phyloP scores from a whole-genome alignment of 2,329 filamentous ascomycete genomes.

The Ceratocystis variospora region DNA sequence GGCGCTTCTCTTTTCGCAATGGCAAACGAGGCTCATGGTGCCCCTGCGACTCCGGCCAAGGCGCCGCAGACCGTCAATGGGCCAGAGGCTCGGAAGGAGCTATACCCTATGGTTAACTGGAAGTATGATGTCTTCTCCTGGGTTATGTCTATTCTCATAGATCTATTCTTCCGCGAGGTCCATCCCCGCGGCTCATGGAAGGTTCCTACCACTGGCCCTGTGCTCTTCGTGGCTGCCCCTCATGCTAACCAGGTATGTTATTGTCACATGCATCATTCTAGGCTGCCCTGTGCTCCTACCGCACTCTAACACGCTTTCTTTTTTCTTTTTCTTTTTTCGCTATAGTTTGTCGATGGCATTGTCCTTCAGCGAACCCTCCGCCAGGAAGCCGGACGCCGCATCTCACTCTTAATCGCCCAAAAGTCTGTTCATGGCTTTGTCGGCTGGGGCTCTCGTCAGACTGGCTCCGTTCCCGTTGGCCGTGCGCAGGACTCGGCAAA shows the following conservation, averaged over 20 bases:
- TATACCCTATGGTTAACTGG: conserved; percentile 56
- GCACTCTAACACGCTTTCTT: not conserved
- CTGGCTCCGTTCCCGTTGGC: conserved; percentile 85
- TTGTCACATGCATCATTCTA: not conserved
- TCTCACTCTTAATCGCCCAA: conserved; percentile 85
- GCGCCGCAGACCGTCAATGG: not conserved
- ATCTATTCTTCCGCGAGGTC: conserved; percentile 96
- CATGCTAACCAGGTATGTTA: conserved; percentile 77
- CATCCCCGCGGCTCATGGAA: conserved; percentile 92
- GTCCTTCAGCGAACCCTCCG: conserved; percentile 84
- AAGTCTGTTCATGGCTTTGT: conserved; percentile 94
- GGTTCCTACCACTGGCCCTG: conserved; percentile 72
- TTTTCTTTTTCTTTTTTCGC: conserved; percentile 16
- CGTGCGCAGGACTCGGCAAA: conserved; percentile 82
- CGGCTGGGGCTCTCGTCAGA: conserved; percentile 68
- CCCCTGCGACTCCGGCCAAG: conserved; percentile 2
- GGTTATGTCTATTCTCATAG: conserved; percentile 67
- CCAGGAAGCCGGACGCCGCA: conserved; percentile 72
- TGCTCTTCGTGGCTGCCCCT: conserved; percentile 91
- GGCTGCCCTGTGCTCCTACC: not conserved
- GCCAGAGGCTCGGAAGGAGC: conserved; percentile 32
- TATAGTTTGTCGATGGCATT: conserved; percentile 83
- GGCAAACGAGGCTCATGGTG: not conserved
- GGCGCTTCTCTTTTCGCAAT: not conserved
- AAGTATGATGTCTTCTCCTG: conserved; percentile 69